Conservation (phyloP, 306 rosid genomes). For the Prunus dulcis region DNA sequence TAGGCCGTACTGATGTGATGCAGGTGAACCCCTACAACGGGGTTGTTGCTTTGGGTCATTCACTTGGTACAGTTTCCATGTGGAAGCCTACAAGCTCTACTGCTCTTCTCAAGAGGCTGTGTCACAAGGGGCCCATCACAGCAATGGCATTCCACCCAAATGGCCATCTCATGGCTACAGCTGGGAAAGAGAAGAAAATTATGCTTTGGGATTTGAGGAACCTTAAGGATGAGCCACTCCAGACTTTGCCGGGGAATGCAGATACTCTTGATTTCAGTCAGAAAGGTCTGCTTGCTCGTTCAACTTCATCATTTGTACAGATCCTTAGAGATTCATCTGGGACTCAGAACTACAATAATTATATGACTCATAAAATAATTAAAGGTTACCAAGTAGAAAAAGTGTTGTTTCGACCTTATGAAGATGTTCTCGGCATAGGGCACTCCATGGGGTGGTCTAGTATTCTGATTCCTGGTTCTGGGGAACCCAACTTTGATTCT, state of each 20-base stretch:
- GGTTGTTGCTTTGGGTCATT: constrained; percentile 83
- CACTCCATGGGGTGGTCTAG: constrained; percentile 96
- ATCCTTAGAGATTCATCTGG: constrained; percentile 56
- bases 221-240: constrained; percentile 51
- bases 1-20: constrained; percentile 88
- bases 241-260: constrained; percentile 68
- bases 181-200: constrained; percentile 74
- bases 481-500: constrained; percentile 85
- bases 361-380: constrained; percentile 77
- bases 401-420: constrained; percentile 73
- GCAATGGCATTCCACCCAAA: constrained; percentile 83
- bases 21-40: constrained; percentile 68
- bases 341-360: constrained; percentile 52
- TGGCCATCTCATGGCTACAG: constrained; percentile 90
- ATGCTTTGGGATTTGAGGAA: constrained; percentile 95
- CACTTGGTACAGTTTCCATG: constrained; percentile 77
- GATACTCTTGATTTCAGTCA: constrained; percentile 85
- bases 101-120: constrained; percentile 75
- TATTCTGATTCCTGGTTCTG: constrained; percentile 90
- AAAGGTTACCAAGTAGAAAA: constrained; percentile 81
- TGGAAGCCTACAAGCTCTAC: constrained; percentile 89
- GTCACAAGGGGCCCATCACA: constrained; percentile 78
- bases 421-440: constrained; percentile 83
- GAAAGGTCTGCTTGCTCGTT: constrained; percentile 80
- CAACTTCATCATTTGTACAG: constrained; percentile 52